Evolutionary conservation across 148 eudicot species (phyloP), one percentile per base, ranked within the genome.

Genomic region (Camellia japonica): DNA sequence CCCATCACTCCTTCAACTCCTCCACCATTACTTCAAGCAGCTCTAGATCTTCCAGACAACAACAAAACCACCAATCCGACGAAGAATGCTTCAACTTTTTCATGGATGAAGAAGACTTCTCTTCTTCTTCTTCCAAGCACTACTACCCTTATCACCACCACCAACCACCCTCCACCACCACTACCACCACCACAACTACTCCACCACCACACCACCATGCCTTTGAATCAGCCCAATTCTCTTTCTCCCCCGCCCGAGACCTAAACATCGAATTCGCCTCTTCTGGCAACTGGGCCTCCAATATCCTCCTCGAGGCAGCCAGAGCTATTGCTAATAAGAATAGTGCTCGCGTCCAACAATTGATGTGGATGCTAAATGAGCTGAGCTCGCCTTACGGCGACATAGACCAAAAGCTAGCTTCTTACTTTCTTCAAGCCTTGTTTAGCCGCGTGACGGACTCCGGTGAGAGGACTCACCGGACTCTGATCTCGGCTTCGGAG

Each of bases 301-400:
- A 87, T 15, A 82, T 94, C n/a, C 82, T 96, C 2, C 47, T 91
- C 0, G 95, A 96, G 51, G 79, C 95, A 0, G 93, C 91, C 0
- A 84, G 94, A 11, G 97, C 97, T 1, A 83, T 92, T 5, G 91
- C 94, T 0, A 92, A 89, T 0, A 79, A 72, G 19, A 88, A 96
- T 83, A 90, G 83, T 3, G 51, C 85, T 6, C 85, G 93, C 0
- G 75, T 87, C 55, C 99, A 96, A 43, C 99, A 94, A 11, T 88
- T 96, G 7, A 79, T 93, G 81, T 96, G 99, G 99, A 90, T 90
- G 95, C 84, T 96, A 38, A 96, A 96, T 64, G 99, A 96, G 83
- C 83, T 96, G 8, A 77, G 93, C 67, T 96, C 98, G 0, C 95
- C 98, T 0, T 96, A 96, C 69, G 99, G 98, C 0, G 98, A 96